A percentile compares a stretch with the other conserved stretches of the same genome.
These are phyloP conservation scores for Colletotrichum higginsianum DNA, from an alignment of 2,329 filamentous ascomycete species.

Conservation along the genomic window DNA sequence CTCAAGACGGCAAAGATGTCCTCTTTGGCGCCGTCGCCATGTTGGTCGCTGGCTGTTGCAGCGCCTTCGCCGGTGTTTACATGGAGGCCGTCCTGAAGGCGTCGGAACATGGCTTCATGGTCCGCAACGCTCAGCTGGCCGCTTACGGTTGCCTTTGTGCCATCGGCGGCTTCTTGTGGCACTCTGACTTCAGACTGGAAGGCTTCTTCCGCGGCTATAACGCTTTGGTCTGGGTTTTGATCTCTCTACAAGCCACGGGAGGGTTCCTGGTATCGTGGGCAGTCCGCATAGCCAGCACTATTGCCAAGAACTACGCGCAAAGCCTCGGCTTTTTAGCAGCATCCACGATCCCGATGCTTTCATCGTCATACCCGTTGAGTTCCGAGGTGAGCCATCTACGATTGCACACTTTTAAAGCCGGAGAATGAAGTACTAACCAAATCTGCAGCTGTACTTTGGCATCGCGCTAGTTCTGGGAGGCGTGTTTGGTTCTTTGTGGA, in stretches of 20 bases:
- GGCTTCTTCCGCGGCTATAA: neutral
- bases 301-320: conserved; percentile 11
- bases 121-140: conserved; percentile 12
- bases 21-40: conserved; percentile 1
- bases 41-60: neutral
- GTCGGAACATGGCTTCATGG: neutral
- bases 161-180: neutral
- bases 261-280: neutral
- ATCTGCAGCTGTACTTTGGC: neutral
- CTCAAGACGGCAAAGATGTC: neutral
- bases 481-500: neutral
- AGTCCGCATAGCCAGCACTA: neutral
- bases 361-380: neutral
- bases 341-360: neutral
- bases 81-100: conserved; percentile 22
- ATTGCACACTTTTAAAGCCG: no score
- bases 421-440: neutral
- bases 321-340: neutral
- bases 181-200: neutral
- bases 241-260: neutral
- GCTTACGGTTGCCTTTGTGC: conserved; percentile 11
- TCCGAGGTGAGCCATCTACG: neutral
- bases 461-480: neutral
- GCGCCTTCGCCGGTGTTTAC: conserved; percentile 6
- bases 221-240: neutral